Base-by-base conservation (phyloP, 169 alveolate species). In the Cryptosporidium tyzzeri region DNA sequence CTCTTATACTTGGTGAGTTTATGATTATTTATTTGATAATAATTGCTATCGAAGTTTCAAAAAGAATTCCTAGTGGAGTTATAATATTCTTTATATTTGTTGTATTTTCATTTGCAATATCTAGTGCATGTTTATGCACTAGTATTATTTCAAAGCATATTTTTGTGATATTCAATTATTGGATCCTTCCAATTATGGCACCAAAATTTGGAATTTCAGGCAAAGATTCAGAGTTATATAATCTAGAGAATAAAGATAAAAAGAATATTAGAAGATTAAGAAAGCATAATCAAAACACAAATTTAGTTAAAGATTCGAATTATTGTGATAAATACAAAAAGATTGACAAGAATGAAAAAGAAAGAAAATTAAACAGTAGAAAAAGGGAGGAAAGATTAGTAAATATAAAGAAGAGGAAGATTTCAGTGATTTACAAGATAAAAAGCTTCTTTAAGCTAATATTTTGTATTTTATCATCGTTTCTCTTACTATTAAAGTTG, bases 1-100 rank as follows among this genome's bases (percentile, higher is more conserved):
- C 89, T 41, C 16, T 80, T 14, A 41, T 65, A 12, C 68, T 80
- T 41, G 89, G 89, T 8, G 89, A 80, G 29, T 80, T 61, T 33
- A 62, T 65, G 68, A 62, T 80, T 12, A 59, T 80, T 61, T 80
- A 80, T 50, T 48, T 80, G 29, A 62, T 80, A 26, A 80, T 80
- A 12, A 44, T 67, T 33, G 89, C 69, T 2, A 65, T 80, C 3
- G 89, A 80, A 31, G 62, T 59, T 12, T 80, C 89, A 12, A 59
- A 80, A 18, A 33, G 89, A 35, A 80, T 80, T 62, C 89, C 89
- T 16, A 44, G 68, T 44, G 89, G 75, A 8, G 75, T 65, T 1
- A 62, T 48, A 9, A 26, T 80, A 4, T 80, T 80, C 55, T 80
- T 80, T 65, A 35, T 80, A 9, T 10, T 80, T 21, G 53, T 80